Evolutionary conservation across 106 monocot species (phyloP), one percentile per base, ranked within the genome.

Genomic region (Dactylorhiza incarnata): DNA sequence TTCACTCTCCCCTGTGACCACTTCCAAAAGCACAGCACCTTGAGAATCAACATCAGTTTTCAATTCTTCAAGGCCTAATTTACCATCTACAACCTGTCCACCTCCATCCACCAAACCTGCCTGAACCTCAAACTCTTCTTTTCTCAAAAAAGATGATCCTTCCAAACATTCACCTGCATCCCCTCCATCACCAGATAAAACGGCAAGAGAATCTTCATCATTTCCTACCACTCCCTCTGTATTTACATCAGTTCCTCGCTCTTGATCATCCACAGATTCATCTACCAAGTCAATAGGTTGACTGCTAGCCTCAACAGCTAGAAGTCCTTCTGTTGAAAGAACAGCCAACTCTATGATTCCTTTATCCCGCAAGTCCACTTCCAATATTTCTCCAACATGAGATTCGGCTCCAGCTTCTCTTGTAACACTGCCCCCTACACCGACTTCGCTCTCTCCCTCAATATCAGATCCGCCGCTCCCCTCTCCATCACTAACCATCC

Each of bases 121-220:
- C 29, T 26, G 65, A 69, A 16, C 69, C 16, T 69, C 45, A 45
- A 24, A 45, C 17, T 17, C 45, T 45, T 45, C 17, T 7, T 16
- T n/a, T 46, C 6, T 17, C 69, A 69, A 69, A 69, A 69, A n/a
- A 4, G 26, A 45, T 69, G 45, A 69, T 45, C 69, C 45, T 69
- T 69, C n/a, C 69, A 43, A 43, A 43, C 67, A 37, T 68, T 45
- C 45, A 29, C 29, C 29, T 29, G 29, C 29, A 29, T 29, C 29
- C 29, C 29, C 29, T 29, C 29, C 29, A 29, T 29, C 29, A 29
- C 29, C 29, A 29, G 29, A 29, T 29, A 29, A 29, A 37, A 37
- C 37, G 49, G 8, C 22, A 72, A 23, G 10, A 72, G 48, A 49
- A 72, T 12, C 72, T 46, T n/a, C 69, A 70, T 17, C 46, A 13